Conservation (phyloP, 352 stramenopile species). For the Globisporangium splendens region DNA sequence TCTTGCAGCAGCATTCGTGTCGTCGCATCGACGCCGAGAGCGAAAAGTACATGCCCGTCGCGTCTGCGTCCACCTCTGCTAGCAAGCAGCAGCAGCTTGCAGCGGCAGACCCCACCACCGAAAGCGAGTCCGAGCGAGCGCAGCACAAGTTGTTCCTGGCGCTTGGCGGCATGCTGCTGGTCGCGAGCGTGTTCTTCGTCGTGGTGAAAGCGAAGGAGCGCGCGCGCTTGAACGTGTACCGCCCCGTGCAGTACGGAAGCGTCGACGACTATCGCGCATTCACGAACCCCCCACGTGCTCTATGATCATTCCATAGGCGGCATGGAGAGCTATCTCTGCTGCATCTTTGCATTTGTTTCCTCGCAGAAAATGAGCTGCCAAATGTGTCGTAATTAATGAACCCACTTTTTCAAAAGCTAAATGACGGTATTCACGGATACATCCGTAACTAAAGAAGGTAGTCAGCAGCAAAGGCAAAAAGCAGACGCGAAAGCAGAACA, state of each 20-base stretch:
- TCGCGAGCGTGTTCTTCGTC: conserved; percentile 16
- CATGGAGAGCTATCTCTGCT: too few species aligned
- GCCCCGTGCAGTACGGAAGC: conserved; percentile 40
- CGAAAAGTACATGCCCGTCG: conserved; percentile 12
- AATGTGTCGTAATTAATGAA: too few species aligned
- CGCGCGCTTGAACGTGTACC: conserved; percentile 29
- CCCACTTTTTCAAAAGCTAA: too few species aligned
- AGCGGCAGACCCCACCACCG: conserved; percentile 3
- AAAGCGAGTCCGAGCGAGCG: background rate
- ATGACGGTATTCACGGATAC: too few species aligned
- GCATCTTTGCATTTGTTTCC: too few species aligned
- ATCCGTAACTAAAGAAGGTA: too few species aligned
- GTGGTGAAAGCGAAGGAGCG: conserved; percentile 29
- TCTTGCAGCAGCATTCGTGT: conserved; percentile 46
- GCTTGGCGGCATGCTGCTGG: conserved; percentile 18
- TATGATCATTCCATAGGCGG: too few species aligned
- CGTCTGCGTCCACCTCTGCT: conserved; percentile 1
- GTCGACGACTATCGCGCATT: conserved; percentile 24
- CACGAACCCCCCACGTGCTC: background rate
- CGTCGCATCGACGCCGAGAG: conserved; percentile 66
- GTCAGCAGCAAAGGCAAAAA: too few species aligned
- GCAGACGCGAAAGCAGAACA: too few species aligned
- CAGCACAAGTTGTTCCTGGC: conserved; percentile 1
- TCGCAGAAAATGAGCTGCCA: too few species aligned
- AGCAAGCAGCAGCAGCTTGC: background rate